A percentile compares a stretch with the other conserved stretches of the same genome.
Evolutionary conservation across 495 filamentous ascomycete genomes (phyloP).

Genomic region (Penicillium paradoxum): DNA sequence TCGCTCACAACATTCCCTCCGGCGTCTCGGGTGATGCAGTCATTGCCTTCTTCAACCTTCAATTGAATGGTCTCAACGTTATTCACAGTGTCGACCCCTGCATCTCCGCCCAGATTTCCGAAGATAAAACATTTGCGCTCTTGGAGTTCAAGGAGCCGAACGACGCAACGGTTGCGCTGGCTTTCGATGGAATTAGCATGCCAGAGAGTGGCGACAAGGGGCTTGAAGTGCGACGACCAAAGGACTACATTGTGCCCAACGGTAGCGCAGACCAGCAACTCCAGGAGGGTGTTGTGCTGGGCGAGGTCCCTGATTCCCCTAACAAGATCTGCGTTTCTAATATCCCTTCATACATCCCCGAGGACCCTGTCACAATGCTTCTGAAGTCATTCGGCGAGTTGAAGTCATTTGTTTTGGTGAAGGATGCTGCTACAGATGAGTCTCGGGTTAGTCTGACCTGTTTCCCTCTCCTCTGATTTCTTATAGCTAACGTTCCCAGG

Average conservation of each 20-base stretch:
- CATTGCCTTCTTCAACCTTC: constrained; percentile 87
- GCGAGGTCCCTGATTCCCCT: constrained; percentile 79
- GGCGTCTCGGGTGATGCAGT: constrained; percentile 65
- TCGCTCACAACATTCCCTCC: constrained; percentile 75
- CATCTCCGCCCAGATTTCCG: constrained; percentile 75
- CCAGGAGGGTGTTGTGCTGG: constrained; percentile 73
- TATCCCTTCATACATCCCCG: constrained; percentile 78
- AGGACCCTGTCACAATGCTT: constrained; percentile 87
- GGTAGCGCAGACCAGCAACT: constrained; percentile 68
- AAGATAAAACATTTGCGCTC: constrained; percentile 72
- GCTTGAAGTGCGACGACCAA: constrained; percentile 81
- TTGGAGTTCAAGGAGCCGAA: constrained; percentile 83
- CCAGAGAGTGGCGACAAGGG: constrained; percentile 60
- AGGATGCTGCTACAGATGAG: constrained; percentile 79
- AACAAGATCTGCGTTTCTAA: constrained; percentile 94
- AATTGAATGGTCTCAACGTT: constrained; percentile 91
- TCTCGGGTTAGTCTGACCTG: constrained; percentile 65
- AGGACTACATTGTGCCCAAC: constrained; percentile 94
- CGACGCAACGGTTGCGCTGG: constrained; percentile 87
- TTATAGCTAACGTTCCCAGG: constrained; percentile 48
- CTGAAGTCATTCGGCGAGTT: constrained; percentile 85
- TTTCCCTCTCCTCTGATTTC: not conserved
- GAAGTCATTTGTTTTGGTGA: constrained; percentile 88
- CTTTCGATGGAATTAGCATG: constrained; percentile 86
- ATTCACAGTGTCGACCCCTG: constrained; percentile 80